Base-by-base conservation (phyloP, 2,329 filamentous ascomycete species). In the Talaromyces sp. region DNA sequence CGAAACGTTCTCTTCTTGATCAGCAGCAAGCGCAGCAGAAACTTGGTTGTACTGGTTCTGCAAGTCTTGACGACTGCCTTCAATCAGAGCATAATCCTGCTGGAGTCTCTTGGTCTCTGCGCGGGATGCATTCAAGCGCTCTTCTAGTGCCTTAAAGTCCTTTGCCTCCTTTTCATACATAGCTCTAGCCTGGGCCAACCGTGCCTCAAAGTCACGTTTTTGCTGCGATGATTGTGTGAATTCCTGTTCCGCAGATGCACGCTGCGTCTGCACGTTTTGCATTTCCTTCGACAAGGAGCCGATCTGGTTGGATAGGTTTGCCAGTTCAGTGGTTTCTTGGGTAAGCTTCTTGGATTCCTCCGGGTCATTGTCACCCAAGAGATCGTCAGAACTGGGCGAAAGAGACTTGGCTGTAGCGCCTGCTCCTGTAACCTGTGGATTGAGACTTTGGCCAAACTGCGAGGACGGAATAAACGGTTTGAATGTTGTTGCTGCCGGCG, bases 251-350 rank as follows among this genome's bases (percentile, higher is more conserved):
- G 90, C 89, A 2, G 86, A 85, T 5, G 81, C 84, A 65, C 92
- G 89, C 77, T 96, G 93, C 36, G 83, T 86, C 73, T 96, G 92
- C 1, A 96, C 89, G 67, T 93, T 92, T 72, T 96, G 92, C 87
- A 96, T 96, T 77, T 99, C 92, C 71, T 89, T 96, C 0, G 93
- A 90, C 60, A 99, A 78, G 2, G 90, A 93, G 33, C 92, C 88
- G 65, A 99, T 92, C 75, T 98, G 95, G 73, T 96, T 98, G 0
- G 93, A 97, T 68, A 99, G 82, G 72, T 99, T 98, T 57, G 93
- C 95, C 62, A 99, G 83, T 74, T 99, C 95, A 0, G 90, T 89
- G 2, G 93, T 95, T 72, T 99, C 95, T 65, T 88, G 89, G 0
- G 90, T 95, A 28, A 98, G 81, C 73, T 90, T 96, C 75, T 90